phyloP scores from a whole-genome alignment of 345 rosid genomes.

The Nephelium lappaceum region DNA sequence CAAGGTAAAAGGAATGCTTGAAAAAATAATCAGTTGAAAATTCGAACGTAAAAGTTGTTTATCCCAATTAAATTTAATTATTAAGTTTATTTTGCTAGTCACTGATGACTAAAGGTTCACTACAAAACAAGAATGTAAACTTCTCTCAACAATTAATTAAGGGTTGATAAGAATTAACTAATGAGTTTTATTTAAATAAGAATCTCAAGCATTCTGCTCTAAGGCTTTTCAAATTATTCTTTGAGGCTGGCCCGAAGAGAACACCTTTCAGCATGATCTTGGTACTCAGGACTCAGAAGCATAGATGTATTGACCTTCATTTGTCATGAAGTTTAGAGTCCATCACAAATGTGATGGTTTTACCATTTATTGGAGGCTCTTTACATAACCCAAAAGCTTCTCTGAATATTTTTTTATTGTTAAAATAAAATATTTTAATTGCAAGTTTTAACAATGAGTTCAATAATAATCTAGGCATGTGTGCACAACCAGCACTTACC shows the following conservation, averaged over 20 bases:
- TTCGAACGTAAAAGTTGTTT: background rate
- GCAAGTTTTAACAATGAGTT: background rate
- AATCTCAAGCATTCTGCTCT: background rate
- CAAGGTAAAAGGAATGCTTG: conserved; percentile 53
- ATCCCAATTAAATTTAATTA: background rate
- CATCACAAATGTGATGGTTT: background rate
- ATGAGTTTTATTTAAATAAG: background rate
- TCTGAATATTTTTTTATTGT: background rate
- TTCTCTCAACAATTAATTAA: background rate
- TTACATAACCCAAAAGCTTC: background rate
- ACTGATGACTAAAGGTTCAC: background rate
- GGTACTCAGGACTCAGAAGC: background rate
- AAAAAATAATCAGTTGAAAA: background rate
- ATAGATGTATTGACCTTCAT: background rate
- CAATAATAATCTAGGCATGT: background rate
- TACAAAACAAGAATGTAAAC: background rate
- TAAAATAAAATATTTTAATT: background rate
- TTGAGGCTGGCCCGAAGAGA: background rate
- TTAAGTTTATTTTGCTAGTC: background rate
- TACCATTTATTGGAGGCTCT: background rate
- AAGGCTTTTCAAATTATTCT: background rate
- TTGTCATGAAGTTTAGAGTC: background rate
- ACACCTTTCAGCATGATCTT: background rate
- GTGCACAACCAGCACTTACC: background rate
- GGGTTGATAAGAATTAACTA: background rate